A percentile compares a stretch with the other conserved stretches of the same genome.
Conservation (phyloP, 1,139 yeast species). For the Saccharomyces hybrid region DNA sequence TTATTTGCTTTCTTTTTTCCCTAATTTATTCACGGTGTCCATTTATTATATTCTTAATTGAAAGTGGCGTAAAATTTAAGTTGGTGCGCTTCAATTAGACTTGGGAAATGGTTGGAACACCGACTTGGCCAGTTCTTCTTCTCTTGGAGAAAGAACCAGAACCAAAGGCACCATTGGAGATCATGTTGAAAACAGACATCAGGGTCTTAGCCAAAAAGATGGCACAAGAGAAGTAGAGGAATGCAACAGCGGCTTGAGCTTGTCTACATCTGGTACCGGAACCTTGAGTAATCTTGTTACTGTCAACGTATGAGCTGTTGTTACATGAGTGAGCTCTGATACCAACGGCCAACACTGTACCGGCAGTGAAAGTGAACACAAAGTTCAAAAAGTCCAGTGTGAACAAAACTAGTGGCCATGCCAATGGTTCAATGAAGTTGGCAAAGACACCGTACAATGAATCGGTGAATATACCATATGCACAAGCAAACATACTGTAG, state of each 20-base stretch:
- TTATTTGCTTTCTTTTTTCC: background rate
- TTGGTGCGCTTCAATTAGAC: slow-evolving; percentile 38
- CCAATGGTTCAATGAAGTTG: slow-evolving; percentile 67
- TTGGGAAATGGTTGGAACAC: slow-evolving; percentile 84
- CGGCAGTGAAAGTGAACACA: slow-evolving; percentile 90
- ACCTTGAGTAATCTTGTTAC: slow-evolving; percentile 69
- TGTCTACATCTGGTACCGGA: slow-evolving; percentile 80
- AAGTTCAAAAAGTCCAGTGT: slow-evolving; percentile 76
- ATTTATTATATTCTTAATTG: background rate
- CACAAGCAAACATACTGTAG: slow-evolving; percentile 79
- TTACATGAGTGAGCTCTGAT: slow-evolving; percentile 79
- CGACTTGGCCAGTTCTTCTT: slow-evolving; percentile 51
- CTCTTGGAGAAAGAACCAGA: slow-evolving; percentile 25
- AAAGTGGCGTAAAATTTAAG: background rate
- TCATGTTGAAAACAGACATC: slow-evolving; percentile 50
- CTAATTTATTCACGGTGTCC: background rate
- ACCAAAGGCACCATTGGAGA: slow-evolving; percentile 72
- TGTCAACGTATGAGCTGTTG: slow-evolving; percentile 54
- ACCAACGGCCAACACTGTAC: slow-evolving; percentile 87
- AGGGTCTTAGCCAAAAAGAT: slow-evolving; percentile 62
- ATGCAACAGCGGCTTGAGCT: slow-evolving; percentile 88
- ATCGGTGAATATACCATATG: slow-evolving; percentile 76
- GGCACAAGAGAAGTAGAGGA: slow-evolving; percentile 81
- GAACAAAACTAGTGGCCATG: slow-evolving; percentile 78
- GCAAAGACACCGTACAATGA: slow-evolving; percentile 74